These are phyloP conservation scores for Hirschioporus abietinus DNA, from an alignment of 768 basidiomycete genomes.

Conservation along the genomic window DNA sequence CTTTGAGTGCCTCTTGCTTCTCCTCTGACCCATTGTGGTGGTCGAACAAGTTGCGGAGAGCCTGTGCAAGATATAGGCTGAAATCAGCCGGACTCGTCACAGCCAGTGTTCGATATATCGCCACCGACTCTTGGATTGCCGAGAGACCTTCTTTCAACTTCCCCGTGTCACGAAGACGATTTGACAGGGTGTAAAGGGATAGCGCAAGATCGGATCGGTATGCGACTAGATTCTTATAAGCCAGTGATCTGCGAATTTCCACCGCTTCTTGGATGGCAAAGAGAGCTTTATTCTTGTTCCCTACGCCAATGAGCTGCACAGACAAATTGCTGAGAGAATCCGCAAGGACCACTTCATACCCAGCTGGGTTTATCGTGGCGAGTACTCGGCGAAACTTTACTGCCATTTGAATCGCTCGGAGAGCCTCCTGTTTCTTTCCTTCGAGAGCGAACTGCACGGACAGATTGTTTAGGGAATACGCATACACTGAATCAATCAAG, in stretches of 20 bases:
- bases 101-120: conserved; percentile 4
- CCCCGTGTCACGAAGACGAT: conserved; percentile 8
- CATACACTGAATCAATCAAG: too few species aligned
- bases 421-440: conserved; percentile 10
- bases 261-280: conserved; percentile 8
- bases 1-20: neutral
- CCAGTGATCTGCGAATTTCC: neutral
- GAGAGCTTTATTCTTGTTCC: conserved; percentile 7
- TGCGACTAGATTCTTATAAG: too few species aligned
- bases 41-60: conserved; percentile 9
- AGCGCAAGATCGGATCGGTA: neutral
- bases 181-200: conserved; percentile 9
- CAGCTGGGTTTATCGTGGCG: neutral
- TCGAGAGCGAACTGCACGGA: conserved; percentile 7
- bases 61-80: conserved; percentile 6
- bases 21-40: conserved; percentile 6
- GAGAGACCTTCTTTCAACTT: conserved; percentile 7
- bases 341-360: conserved; percentile 4
- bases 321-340: conserved; percentile 5
- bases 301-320: too few species aligned
- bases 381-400: conserved; percentile 3
- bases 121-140: conserved; percentile 5
- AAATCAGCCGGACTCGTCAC: conserved; percentile 3
- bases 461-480: too few species aligned
- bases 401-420: conserved; percentile 7